phyloP scores from a whole-genome alignment of 495 filamentous ascomycete genomes.

The Penicillium desertorum region DNA sequence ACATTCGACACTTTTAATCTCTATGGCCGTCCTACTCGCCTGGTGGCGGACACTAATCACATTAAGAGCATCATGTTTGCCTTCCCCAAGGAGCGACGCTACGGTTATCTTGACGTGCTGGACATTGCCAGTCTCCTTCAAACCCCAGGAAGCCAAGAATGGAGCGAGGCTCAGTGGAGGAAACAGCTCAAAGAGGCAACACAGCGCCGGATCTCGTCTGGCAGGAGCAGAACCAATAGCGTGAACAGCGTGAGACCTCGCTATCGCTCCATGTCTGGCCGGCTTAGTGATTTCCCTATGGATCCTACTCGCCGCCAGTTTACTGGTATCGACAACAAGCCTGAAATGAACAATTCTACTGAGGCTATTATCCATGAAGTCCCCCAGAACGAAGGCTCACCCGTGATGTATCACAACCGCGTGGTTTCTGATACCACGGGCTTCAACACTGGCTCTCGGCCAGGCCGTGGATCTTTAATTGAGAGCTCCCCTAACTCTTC shows the following conservation, averaged over 20 bases:
- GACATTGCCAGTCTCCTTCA: conserved; percentile 80
- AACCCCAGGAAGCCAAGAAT: conserved; percentile 71
- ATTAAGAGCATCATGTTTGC: conserved; percentile 95
- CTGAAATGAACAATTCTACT: conserved; percentile 40
- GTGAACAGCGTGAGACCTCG: conserved; percentile 58
- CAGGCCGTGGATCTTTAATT: conserved; percentile 28
- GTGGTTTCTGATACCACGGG: conserved; percentile 56
- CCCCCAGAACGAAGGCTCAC: conserved; percentile 39
- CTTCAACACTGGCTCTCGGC: conserved; percentile 21
- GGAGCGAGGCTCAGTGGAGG: conserved; percentile 90
- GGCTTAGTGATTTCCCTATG: conserved; percentile 36
- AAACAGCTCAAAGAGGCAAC: conserved; percentile 87
- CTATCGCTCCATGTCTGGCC: conserved; percentile 61
- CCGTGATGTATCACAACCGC: conserved; percentile 46
- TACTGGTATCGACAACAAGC: conserved; percentile 51
- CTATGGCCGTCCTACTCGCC: conserved; percentile 84
- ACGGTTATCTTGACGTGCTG: conserved; percentile 85
- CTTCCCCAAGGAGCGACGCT: conserved; percentile 83
- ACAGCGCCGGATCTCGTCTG: conserved; percentile 65
- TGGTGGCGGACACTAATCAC: conserved; percentile 85
- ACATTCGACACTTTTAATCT: conserved; percentile 90
- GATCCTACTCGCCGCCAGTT: conserved; percentile 43
- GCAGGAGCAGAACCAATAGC: conserved; percentile 56
- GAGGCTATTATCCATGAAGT: conserved; percentile 39
- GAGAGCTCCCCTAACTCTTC: conserved; percentile 38